These are phyloP conservation scores for Aristolochia californica DNA, from an alignment of 164 flowering plant genomes.

Conservation along the genomic window DNA sequence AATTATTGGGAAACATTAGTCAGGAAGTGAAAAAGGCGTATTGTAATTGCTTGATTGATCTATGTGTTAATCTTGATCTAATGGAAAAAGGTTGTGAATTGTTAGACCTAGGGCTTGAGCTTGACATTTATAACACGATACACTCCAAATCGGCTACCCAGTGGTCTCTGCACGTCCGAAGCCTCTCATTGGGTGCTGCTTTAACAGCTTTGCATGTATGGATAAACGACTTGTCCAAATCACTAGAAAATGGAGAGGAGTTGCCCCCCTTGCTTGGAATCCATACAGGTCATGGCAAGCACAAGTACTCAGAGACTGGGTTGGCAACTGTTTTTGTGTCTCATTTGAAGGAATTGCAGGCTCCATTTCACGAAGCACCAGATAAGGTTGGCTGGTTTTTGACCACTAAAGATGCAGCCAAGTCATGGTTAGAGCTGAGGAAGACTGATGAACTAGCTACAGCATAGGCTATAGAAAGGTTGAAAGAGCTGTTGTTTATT, in stretches of 20 bases:
- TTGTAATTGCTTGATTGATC: conserved; percentile 87
- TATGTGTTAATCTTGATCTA: conserved; percentile 56
- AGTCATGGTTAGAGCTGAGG: conserved; percentile 69
- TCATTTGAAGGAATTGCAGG: conserved; percentile 63
- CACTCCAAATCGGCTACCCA: conserved; percentile 57
- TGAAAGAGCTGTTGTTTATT: too few species aligned
- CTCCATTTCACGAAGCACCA: conserved; percentile 84
- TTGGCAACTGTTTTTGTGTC: conserved; percentile 57
- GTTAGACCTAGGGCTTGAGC: conserved; percentile 50
- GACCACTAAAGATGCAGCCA: conserved; percentile 65
- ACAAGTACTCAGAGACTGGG: conserved; percentile 61
- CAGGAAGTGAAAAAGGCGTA: conserved; percentile 59
- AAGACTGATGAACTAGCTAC: conserved; percentile 33
- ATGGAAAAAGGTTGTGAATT: conserved; percentile 69
- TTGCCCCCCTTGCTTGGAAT: conserved; percentile 82
- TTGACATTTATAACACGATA: conserved; percentile 44
- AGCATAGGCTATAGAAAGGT: conserved; percentile 23
- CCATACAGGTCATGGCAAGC: conserved; percentile 86
- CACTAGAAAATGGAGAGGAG: conserved; percentile 61
- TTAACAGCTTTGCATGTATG: conserved; percentile 74
- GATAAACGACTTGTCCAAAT: conserved; percentile 71
- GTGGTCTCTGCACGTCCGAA: conserved; percentile 79
- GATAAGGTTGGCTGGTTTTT: conserved; percentile 83
- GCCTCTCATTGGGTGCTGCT: conserved; percentile 88
- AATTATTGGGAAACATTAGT: conserved; percentile 37